These are phyloP conservation scores for Jamesozyma lodderae DNA, from an alignment of 805 yeast genomes.

Conservation along the genomic window DNA sequence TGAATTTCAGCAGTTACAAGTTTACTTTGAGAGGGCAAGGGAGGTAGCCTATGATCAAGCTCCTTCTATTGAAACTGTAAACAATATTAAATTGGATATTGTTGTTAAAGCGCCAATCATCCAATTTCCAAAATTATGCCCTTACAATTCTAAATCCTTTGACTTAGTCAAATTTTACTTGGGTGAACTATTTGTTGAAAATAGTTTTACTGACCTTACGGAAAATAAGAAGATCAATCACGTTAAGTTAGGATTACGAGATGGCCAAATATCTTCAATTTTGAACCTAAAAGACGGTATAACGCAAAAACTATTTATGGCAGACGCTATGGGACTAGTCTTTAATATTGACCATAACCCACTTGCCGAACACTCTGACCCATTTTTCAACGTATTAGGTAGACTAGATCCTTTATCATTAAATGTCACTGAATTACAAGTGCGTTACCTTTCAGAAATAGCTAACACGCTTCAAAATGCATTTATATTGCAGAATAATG, in stretches of 20 bases:
- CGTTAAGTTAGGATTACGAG: constrained; percentile 60
- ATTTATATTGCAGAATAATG: constrained; percentile 1
- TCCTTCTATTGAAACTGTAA: constrained; percentile 42
- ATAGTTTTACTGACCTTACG: constrained; percentile 39
- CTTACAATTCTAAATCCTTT: constrained; percentile 34
- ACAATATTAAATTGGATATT: constrained; percentile 61
- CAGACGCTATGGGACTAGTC: constrained; percentile 53
- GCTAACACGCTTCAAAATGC: constrained; percentile 45
- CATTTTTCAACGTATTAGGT: constrained; percentile 47
- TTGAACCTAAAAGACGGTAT: constrained; percentile 40
- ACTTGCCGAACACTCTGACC: constrained; percentile 29
- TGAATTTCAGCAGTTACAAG: constrained; percentile 77
- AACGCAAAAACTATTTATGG: constrained; percentile 51
- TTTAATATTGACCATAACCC: constrained; percentile 53
- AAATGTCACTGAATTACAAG: constrained; percentile 64
- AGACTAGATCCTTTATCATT: constrained; percentile 43
- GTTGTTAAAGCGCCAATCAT: constrained; percentile 73
- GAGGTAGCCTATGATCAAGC: constrained; percentile 84
- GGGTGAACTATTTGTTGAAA: constrained; percentile 73
- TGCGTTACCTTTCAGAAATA: constrained; percentile 47
- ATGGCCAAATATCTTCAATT: constrained; percentile 57
- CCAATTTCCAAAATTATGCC: constrained; percentile 57
- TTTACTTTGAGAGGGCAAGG: constrained; percentile 80
- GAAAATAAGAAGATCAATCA: constrained; percentile 37
- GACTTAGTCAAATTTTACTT: constrained; percentile 63